Conservation (phyloP, 139 green algal species). For the Protoeuglena noctilucae region DNA sequence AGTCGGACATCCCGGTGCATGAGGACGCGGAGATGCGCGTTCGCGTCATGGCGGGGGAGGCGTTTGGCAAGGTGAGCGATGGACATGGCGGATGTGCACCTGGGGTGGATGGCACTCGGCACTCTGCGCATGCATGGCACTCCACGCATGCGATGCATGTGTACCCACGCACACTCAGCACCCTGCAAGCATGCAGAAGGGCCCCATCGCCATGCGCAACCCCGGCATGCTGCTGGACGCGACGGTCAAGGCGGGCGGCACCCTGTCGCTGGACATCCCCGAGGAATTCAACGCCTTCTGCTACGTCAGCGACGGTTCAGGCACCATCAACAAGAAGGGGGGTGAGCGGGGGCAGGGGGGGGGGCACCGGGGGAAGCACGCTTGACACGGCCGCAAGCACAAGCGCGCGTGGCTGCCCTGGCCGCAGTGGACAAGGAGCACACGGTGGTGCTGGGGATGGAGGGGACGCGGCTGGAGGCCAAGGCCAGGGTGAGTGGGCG, state of each 20-base stretch:
- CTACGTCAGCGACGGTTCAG: constrained; percentile 59
- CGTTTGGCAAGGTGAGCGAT: constrained; percentile 11
- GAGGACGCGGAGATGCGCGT: constrained; percentile 22
- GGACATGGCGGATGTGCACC: too few species aligned
- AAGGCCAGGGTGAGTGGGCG: neutral
- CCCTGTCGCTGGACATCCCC: constrained; percentile 23
- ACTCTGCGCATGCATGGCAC: too few species aligned
- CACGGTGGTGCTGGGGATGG: neutral
- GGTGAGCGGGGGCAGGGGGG: too few species aligned
- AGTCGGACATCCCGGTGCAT: constrained; percentile 46
- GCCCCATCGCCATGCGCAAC: constrained; percentile 64
- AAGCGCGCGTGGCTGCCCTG: too few species aligned
- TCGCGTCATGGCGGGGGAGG: constrained; percentile 60
- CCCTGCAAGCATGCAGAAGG: too few species aligned
- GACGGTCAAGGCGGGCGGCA: constrained; percentile 23
- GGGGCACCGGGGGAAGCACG: too few species aligned
- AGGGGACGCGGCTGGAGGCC: neutral
- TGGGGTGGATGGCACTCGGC: too few species aligned
- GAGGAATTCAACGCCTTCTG: constrained; percentile 46
- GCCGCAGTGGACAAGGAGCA: neutral
- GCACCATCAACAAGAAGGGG: constrained; percentile 32
- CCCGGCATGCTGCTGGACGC: constrained; percentile 70
- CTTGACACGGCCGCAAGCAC: too few species aligned
- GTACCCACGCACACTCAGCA: too few species aligned
- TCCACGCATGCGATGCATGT: too few species aligned